These are phyloP conservation scores for Chaetoscypha palmicola DNA, from an alignment of 2,329 filamentous ascomycete genomes.

Conservation along the genomic window DNA sequence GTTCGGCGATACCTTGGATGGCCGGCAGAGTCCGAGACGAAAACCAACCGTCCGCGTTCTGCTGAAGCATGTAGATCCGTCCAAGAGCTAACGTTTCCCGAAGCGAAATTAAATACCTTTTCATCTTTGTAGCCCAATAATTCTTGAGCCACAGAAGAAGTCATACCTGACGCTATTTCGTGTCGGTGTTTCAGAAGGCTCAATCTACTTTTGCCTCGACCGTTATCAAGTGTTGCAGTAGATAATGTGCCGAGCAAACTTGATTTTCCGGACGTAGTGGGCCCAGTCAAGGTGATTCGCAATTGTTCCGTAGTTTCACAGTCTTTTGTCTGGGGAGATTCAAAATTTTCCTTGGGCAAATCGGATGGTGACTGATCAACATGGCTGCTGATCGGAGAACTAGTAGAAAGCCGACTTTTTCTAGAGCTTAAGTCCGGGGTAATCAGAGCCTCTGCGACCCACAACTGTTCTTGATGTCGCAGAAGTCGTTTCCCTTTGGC, in stretches of 20 bases:
- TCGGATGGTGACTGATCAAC: conserved; percentile 3
- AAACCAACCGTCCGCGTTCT: conserved; percentile 68
- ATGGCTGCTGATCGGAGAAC: background rate
- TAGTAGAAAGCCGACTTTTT: conserved; percentile 1
- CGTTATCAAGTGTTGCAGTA: conserved; percentile 84
- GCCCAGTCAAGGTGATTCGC: conserved; percentile 78
- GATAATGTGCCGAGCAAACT: conserved; percentile 82
- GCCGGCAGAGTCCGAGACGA: conserved; percentile 87
- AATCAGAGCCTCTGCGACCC: conserved; percentile 88
- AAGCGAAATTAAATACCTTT: conserved; percentile 73
- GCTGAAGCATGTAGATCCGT: conserved; percentile 82
- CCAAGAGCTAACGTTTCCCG: conserved; percentile 85
- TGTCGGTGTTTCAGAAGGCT: conserved; percentile 88
- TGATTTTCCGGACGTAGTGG: conserved; percentile 88
- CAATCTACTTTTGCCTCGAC: conserved; percentile 79
- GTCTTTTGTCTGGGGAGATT: background rate
- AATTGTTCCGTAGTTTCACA: conserved; percentile 53
- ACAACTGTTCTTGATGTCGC: conserved; percentile 52
- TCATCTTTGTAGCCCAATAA: conserved; percentile 70
- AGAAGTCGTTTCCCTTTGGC: conserved; percentile 12
- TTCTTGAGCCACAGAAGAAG: conserved; percentile 91
- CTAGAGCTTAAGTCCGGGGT: conserved; percentile 56
- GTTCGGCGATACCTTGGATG: conserved; percentile 85
- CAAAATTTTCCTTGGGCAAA: background rate
- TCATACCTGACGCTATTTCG: conserved; percentile 85